Evolutionary conservation across 1,139 yeast species (phyloP), one percentile per base, ranked within the genome.

Genomic region (Hemisphaericaspora lyxosophila): DNA sequence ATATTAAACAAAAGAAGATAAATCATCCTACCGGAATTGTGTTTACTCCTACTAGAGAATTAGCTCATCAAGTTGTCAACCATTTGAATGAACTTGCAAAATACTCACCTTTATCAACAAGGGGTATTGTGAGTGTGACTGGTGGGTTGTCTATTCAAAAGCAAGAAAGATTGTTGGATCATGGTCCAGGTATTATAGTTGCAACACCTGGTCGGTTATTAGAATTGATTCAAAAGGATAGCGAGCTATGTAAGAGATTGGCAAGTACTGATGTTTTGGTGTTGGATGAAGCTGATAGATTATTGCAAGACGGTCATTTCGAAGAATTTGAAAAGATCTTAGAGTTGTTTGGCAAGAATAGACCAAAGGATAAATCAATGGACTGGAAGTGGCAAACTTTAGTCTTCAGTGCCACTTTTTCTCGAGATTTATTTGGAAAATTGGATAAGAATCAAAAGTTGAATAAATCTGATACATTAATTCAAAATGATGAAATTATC

Each of bases 141-240:
- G 99, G 98, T 47, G 98, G 98, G 5, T 72, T 94, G 33, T 84
- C 97, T 2, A 85, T 90, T 44, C 96, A 88, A 55, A 92, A 89
- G 55, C 98, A 94, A 64, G 86, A 85, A 53, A 75, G 98, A 55
- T 62, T 86, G 38, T 64, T 94, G 40, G 70, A 73, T 9, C 77
- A 80, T 52, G 82, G 84, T 7, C 95, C 97, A 1, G 89, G 85
- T 4, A 76, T 92, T 18, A 67, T 94, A 16, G 94, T 94, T 24
- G 97, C 97, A 2, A 94, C 98, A 0, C 98, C 99, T 0, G 99
- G 99, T 30, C 78, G 99, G 47, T 80, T 87, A 56, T 70, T 89
- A 40, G 98, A 94, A 56, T 60, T 92, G 25, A 53, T 92, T 29
- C 86, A 85, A 57, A 80, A 80, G 46, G 78, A 80, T 42, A 68